A percentile compares a stretch with the other conserved stretches of the same genome.
phyloP scores from a whole-genome alignment of 2,329 filamentous ascomycete species.

The Exophiala calicioides region DNA sequence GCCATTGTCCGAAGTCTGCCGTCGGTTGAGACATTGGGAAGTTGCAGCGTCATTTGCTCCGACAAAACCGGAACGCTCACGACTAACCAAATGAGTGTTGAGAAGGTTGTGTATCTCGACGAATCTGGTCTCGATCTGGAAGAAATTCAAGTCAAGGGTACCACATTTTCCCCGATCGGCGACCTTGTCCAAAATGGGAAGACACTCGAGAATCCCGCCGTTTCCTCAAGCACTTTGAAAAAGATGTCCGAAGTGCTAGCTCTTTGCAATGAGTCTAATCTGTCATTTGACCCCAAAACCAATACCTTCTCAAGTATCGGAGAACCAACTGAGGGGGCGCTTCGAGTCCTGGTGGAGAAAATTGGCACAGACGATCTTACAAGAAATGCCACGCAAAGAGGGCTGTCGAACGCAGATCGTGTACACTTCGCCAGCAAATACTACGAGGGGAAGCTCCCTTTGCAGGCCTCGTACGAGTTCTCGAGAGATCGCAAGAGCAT shows the following conservation, averaged over 20 bases:
- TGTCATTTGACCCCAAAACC: constrained; percentile 77
- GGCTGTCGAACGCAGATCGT: constrained; percentile 57
- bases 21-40: constrained; percentile 95
- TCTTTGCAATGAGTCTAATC: constrained; percentile 84
- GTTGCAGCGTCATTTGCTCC: constrained; percentile 99
- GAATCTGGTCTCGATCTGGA: constrained; percentile 72
- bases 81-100: constrained; percentile 99
- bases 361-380: constrained; percentile 75
- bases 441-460: constrained; percentile 75
- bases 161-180: constrained; percentile 84
- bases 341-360: constrained; percentile 90
- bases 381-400: constrained; percentile 55
- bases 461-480: constrained; percentile 90
- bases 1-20: constrained; percentile 94
- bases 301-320: constrained; percentile 79
- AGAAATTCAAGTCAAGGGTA: constrained; percentile 87
- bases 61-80: constrained; percentile 98
- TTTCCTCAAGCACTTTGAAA: constrained; percentile 71
- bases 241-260: constrained; percentile 72
- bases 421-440: constrained; percentile 80
- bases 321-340: constrained; percentile 91
- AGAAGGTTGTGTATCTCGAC: constrained; percentile 82
- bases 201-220: constrained; percentile 66
- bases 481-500: constrained; percentile 98
- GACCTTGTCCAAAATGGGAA: constrained; percentile 70